phyloP scores from a whole-genome alignment of 306 rosid genomes.

The Cucumis hystrix region DNA sequence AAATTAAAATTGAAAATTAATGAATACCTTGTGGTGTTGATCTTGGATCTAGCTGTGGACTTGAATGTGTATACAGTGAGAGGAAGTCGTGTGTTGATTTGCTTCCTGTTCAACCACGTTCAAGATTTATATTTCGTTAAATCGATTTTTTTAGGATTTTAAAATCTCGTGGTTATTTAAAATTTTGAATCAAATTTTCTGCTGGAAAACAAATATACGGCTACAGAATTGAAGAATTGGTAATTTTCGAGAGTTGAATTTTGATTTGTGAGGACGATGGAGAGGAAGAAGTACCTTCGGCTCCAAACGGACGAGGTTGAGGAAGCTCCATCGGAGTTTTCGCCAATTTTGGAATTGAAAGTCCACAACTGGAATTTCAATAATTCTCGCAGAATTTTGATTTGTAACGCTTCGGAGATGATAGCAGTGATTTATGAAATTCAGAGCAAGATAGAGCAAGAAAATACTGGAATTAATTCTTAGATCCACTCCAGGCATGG shows the following conservation, averaged over 20 bases:
- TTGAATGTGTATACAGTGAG: conserved; percentile 66
- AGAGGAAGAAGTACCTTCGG: conserved; percentile 33
- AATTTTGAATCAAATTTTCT: neutral
- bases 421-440: neutral
- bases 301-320: conserved; percentile 60
- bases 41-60: conserved; percentile 74
- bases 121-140: conserved; percentile 3
- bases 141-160: neutral
- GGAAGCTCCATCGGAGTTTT: conserved; percentile 69
- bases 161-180: neutral
- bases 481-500: conserved; percentile 8
- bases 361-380: neutral
- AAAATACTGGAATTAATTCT: neutral
- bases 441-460: neutral
- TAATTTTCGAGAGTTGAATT: neutral
- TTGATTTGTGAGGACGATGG: neutral
- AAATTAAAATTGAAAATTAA: neutral
- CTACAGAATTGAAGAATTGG: neutral
- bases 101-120: conserved; percentile 42
- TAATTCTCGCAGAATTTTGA: conserved; percentile 15
- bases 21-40: conserved; percentile 72
- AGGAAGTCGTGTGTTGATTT: conserved; percentile 92
- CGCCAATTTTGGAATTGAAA: conserved; percentile 17
- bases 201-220: neutral
- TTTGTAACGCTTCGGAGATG: neutral